A percentile compares a stretch with the other conserved stretches of the same genome.
Conservation (phyloP, 306 rosid genomes). For the Begonia fuchsioides region DNA sequence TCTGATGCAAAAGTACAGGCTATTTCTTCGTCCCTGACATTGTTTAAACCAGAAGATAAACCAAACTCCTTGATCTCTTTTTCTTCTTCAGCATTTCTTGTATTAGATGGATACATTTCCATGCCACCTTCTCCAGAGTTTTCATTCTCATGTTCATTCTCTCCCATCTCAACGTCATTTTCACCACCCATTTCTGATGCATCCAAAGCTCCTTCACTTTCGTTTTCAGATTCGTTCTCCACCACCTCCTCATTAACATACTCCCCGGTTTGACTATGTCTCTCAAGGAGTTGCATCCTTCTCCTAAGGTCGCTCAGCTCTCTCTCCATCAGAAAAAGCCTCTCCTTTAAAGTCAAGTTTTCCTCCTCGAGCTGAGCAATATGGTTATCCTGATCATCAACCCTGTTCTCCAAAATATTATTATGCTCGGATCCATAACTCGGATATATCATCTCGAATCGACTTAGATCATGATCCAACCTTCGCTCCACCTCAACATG, state of each 20-base stretch:
- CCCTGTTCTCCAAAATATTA: constrained; percentile 68
- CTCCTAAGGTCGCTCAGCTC: constrained; percentile 63
- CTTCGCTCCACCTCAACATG: constrained; percentile 87
- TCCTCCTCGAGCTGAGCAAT: constrained; percentile 85
- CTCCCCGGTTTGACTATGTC: constrained; percentile 14
- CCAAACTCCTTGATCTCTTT: not conserved
- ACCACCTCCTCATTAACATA: constrained; percentile 22
- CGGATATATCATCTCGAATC: constrained; percentile 85
- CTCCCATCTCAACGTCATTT: constrained; percentile 26
- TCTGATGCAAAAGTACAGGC: not conserved
- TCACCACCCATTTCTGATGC: constrained; percentile 34
- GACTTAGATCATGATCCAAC: constrained; percentile 77
- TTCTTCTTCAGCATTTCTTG: not conserved
- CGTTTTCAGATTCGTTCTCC: constrained; percentile 36
- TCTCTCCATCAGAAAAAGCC: constrained; percentile 74
- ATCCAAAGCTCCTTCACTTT: constrained; percentile 53
- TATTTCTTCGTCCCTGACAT: not conserved
- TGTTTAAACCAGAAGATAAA: not conserved
- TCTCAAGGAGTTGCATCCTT: constrained; percentile 52
- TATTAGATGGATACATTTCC: too few species aligned
- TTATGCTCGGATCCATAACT: constrained; percentile 61
- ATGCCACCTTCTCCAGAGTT: too few species aligned
- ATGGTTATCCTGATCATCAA: constrained; percentile 85
- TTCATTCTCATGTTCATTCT: constrained; percentile 26
- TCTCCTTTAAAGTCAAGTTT: constrained; percentile 75